Base-by-base conservation (phyloP, 306 rosid genomes). In the Pyrus bretschneideri region DNA sequence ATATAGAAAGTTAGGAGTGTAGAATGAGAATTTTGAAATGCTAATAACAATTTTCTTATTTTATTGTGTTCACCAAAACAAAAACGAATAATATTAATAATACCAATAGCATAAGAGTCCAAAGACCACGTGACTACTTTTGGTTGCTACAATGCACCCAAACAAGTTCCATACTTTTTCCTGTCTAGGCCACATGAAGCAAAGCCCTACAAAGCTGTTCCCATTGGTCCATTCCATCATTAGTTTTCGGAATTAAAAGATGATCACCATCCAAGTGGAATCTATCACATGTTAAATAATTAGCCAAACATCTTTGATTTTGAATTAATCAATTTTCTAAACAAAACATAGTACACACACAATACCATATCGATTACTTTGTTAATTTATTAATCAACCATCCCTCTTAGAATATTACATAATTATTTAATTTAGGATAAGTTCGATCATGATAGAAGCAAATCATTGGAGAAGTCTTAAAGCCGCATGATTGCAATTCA, bases 181-280 rank as follows among this genome's bases (percentile, higher is more conserved):
- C 80, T 79, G 80, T 73, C 75, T 35, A 33, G 61, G 61, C 55
- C 86, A 79, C 86, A 83, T 83, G 78, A 83, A 76, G 74, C 81
- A 9, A 75, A 35, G 63, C 76, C 86, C 83, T 67, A 79, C 86
- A 79, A 31, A 17, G 51, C 25, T 30, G 12, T 30, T 33, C 25
- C 69, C 3, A 31, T 64, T 70, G 70, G 80, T 31, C 67, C 27
- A 5, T 54, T 40, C 45, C 33, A 29, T 44, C 70, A 61, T 69
- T 52, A 75, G 72, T 67, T 46, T 67, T 67, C 67, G 78, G 11
- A 40, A 8, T 40, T 70, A 57, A 21, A 57, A 8, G 15, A 25
- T 4, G 72, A 45, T 49, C 35, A 63, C n/a, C 0, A 29, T 11
- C 13, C 44, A 33, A 52, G 23, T 63, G 52, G 46, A 31, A 19